Evolutionary conservation across 305 asterid genomes (phyloP).

Genomic region (Withania somnifera): DNA sequence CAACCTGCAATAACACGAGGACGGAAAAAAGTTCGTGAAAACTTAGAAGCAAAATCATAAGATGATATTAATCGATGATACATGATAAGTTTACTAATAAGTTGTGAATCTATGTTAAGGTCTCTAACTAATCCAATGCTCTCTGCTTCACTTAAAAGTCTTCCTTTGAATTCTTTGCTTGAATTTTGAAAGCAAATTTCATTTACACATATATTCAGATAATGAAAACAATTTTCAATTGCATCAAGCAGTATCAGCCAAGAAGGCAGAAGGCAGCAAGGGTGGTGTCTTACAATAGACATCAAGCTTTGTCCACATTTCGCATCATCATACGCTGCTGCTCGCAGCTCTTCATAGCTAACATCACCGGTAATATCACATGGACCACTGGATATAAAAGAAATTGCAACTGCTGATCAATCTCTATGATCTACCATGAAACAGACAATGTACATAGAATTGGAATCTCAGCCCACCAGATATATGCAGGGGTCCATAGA

Average conservation of each 20-base stretch:
- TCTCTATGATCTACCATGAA: conserved; percentile 1
- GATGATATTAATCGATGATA: background rate
- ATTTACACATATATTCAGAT: background rate
- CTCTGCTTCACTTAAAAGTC: background rate
- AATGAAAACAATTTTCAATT: background rate
- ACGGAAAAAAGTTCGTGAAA: conserved; percentile 6
- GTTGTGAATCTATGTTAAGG: background rate
- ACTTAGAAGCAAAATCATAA: conserved; percentile 1
- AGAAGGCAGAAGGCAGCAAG: conserved; percentile 4
- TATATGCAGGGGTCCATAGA: background rate
- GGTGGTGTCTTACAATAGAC: conserved; percentile 51
- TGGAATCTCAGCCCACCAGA: background rate
- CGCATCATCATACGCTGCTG: conserved; percentile 75
- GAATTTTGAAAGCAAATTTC: background rate
- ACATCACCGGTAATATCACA: conserved; percentile 82
- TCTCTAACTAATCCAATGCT: background rate
- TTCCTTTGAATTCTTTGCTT: background rate
- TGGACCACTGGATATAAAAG: conserved; percentile 51
- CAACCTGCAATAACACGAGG: conserved; percentile 42
- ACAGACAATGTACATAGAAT: background rate
- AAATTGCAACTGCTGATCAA: background rate
- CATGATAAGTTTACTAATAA: background rate
- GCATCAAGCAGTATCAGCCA: background rate
- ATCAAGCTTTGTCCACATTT: conserved; percentile 55
- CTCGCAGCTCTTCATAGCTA: conserved; percentile 88